These are phyloP conservation scores for Diaporthe velutina DNA, from an alignment of 2,329 filamentous ascomycete species.

Conservation along the genomic window DNA sequence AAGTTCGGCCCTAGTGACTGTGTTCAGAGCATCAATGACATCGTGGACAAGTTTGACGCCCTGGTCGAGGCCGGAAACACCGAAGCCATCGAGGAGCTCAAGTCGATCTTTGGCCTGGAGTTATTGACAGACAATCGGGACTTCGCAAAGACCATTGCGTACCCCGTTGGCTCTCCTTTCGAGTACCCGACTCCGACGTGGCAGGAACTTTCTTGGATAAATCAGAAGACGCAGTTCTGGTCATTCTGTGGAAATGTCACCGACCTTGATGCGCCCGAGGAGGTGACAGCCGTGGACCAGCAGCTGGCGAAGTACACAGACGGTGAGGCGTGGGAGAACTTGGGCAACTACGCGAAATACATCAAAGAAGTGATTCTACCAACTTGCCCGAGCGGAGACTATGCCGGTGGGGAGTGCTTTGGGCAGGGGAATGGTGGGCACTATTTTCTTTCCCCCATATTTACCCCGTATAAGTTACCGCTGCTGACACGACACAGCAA, in stretches of 20 bases:
- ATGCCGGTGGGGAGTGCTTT: constrained; percentile 60
- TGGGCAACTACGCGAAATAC: constrained; percentile 66
- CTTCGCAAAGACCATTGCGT: constrained; percentile 62
- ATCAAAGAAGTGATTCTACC: constrained; percentile 60
- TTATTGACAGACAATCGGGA: constrained; percentile 58
- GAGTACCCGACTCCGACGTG: constrained; percentile 64
- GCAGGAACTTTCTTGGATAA: constrained; percentile 66
- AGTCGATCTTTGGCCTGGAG: constrained; percentile 61
- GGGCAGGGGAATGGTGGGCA: constrained; percentile 45
- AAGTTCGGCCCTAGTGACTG: constrained; percentile 63
- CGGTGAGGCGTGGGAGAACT: constrained; percentile 62
- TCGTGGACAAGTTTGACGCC: constrained; percentile 62
- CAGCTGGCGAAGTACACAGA: constrained; percentile 61
- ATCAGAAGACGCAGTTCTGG: constrained; percentile 61
- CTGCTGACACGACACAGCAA: constrained; percentile 46
- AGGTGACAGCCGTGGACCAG: constrained; percentile 59
- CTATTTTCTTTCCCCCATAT: neutral
- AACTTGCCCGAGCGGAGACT: constrained; percentile 55
- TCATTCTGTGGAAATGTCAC: constrained; percentile 66
- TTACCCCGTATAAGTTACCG: neutral
- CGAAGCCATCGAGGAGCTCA: constrained; percentile 57
- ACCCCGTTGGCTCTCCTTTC: constrained; percentile 60
- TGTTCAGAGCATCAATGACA: constrained; percentile 60
- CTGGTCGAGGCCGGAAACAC: constrained; percentile 58
- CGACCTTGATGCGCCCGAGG: constrained; percentile 56